Percentiles rank a stretch among this genome's conserved stretches.
Conservation (phyloP, 495 filamentous ascomycete species). For the Jackrogersella multiformis region DNA sequence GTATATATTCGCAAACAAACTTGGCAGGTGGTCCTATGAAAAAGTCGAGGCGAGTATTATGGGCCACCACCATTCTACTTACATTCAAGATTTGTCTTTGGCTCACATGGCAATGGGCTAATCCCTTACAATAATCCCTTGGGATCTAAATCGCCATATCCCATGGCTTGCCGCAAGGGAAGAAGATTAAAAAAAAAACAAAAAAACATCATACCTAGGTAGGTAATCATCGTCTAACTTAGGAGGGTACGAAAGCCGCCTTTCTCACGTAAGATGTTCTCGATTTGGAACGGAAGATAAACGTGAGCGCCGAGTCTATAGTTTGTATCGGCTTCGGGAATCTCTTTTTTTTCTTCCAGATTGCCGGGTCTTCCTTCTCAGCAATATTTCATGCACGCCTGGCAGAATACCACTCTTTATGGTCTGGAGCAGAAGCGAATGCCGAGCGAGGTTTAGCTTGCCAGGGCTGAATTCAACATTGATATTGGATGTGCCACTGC, state of each 20-base stretch:
- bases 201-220: too few relatives aligned
- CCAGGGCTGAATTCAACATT: slow-evolving; percentile 31
- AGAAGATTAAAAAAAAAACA: slow-evolving; percentile 7
- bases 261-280: slow-evolving; percentile 30
- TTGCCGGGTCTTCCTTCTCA: slow-evolving; percentile 18
- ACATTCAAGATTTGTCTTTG: slow-evolving; percentile 5
- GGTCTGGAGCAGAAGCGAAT: slow-evolving; percentile 19
- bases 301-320: slow-evolving; percentile 27
- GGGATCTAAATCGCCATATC: slow-evolving; percentile 21
- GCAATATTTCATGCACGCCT: slow-evolving; percentile 13
- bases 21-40: not conserved
- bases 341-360: slow-evolving; percentile 16
- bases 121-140: not conserved
- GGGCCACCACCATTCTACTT: not conserved
- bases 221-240: not conserved
- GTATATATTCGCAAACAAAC: slow-evolving; percentile 10
- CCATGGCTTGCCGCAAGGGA: slow-evolving; percentile 24
- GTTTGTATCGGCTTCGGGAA: slow-evolving; percentile 22
- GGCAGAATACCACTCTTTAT: slow-evolving; percentile 18
- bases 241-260: slow-evolving; percentile 5
- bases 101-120: not conserved
- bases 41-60: not conserved
- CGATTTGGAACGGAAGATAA: slow-evolving; percentile 24
- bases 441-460: slow-evolving; percentile 30
- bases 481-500: slow-evolving; percentile 15